Percentiles rank a stretch among this genome's conserved stretches.
phyloP scores from a whole-genome alignment of 306 rosid species.

The Mimosa pudica region DNA sequence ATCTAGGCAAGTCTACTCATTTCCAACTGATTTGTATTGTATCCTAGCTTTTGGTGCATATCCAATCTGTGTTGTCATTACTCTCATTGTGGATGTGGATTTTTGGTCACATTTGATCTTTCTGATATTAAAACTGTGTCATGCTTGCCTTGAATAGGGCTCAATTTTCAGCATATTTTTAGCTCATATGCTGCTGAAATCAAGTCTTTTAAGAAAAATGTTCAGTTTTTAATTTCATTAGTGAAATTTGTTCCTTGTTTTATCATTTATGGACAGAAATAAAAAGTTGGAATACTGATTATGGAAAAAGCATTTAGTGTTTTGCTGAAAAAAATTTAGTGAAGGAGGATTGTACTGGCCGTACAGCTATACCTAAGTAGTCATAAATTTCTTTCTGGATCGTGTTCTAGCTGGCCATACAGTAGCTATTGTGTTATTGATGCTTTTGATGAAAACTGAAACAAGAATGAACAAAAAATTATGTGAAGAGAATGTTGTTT shows the following conservation, averaged over 20 bases:
- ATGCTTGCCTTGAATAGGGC: too few relatives aligned
- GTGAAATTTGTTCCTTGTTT: not conserved
- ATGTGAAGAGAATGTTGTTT: too few relatives aligned
- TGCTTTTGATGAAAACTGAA: too few relatives aligned
- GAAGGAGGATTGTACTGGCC: not conserved
- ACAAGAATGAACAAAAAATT: too few relatives aligned
- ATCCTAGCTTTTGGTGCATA: conserved; percentile 20
- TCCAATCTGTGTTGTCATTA: too few relatives aligned
- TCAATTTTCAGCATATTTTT: too few relatives aligned
- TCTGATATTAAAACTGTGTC: too few relatives aligned
- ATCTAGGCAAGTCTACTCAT: conserved; percentile 71
- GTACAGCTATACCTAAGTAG: not conserved
- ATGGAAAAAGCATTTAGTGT: not conserved
- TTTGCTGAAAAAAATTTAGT: not conserved
- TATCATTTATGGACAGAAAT: not conserved
- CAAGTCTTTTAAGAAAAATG: too few relatives aligned
- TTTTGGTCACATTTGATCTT: too few relatives aligned
- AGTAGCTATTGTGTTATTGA: too few relatives aligned
- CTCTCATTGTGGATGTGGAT: too few relatives aligned
- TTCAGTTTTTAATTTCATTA: not conserved
- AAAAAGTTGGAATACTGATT: not conserved
- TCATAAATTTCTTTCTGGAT: not conserved
- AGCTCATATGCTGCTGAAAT: too few relatives aligned
- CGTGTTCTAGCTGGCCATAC: not conserved
- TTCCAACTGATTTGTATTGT: conserved; percentile 23